Percentiles rank a stretch among this genome's conserved stretches.
These are phyloP conservation scores for Pichia terricola DNA, from an alignment of 1,139 yeast species.

Conservation along the genomic window DNA sequence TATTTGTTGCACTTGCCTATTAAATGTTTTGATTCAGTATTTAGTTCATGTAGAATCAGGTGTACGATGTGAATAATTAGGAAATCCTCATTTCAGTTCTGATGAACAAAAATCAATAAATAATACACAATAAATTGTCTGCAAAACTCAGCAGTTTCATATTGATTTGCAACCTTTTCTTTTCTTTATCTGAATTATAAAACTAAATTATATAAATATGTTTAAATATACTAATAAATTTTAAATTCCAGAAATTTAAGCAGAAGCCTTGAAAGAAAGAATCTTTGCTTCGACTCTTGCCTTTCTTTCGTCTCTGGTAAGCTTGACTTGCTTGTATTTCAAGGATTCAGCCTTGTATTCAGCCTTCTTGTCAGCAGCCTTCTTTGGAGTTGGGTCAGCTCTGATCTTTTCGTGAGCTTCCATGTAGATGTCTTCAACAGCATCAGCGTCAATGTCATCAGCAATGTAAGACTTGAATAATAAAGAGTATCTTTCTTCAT, in stretches of 20 bases:
- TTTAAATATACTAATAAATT: no score
- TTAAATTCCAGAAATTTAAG: slow-evolving; percentile 5
- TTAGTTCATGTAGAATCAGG: no score
- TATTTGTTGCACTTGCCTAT: no score
- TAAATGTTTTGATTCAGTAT: no score
- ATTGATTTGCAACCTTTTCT: no score
- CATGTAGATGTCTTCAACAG: slow-evolving; percentile 88
- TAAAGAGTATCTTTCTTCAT: slow-evolving; percentile 97
- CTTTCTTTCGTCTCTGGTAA: slow-evolving; percentile 85
- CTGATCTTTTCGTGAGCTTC: slow-evolving; percentile 95
- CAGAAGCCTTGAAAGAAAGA: slow-evolving; percentile 61
- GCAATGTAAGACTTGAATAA: slow-evolving; percentile 95
- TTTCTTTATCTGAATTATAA: no score
- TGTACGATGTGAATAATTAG: no score
- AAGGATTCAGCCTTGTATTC: slow-evolving; percentile 95
- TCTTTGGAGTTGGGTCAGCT: slow-evolving; percentile 89
- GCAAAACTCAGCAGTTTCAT: no score
- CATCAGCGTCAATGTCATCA: slow-evolving; percentile 96
- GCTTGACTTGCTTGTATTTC: slow-evolving; percentile 83
- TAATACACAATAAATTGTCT: no score
- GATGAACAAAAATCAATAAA: no score
- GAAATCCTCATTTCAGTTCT: no score
- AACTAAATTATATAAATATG: no score
- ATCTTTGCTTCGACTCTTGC: slow-evolving; percentile 88
- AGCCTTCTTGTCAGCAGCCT: slow-evolving; percentile 92